Evolutionary conservation across 371 early-diverging fungal genomes (phyloP).

Genomic region (Mucor irregularis): DNA sequence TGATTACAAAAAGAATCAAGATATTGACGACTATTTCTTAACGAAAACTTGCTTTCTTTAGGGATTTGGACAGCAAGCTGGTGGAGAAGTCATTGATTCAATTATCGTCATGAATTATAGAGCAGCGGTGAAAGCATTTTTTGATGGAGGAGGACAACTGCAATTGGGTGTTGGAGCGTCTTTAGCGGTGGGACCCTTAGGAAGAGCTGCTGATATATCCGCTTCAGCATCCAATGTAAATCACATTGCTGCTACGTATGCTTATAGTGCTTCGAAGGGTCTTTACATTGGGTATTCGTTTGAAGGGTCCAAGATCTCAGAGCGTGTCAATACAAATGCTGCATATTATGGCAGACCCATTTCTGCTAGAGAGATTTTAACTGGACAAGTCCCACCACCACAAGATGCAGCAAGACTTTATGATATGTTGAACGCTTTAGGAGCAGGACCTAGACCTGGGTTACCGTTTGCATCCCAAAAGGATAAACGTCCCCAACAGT

Average conservation of each 20-base stretch:
- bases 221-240: conserved; percentile 28
- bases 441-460: conserved; percentile 29
- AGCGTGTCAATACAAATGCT: conserved; percentile 36
- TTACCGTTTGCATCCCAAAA: conserved; percentile 18
- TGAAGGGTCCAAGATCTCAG: conserved; percentile 44
- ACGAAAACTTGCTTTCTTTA: conserved; percentile 1
- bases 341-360: conserved; percentile 39
- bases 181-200: conserved; percentile 38
- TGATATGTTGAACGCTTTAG: conserved; percentile 24
- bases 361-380: conserved; percentile 36
- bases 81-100: conserved; percentile 41
- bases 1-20: background rate
- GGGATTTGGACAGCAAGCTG: conserved; percentile 40
- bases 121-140: conserved; percentile 42
- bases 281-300: conserved; percentile 39
- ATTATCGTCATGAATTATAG: conserved; percentile 48
- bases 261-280: conserved; percentile 42
- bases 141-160: conserved; percentile 43
- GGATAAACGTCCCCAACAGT: background rate
- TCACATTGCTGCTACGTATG: conserved; percentile 43
- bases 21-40: background rate
- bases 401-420: conserved; percentile 30
- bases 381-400: conserved; percentile 26
- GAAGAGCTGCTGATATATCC: conserved; percentile 32
- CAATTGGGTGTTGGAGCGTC: conserved; percentile 40